Evolutionary conservation across 805 yeast genomes (phyloP).

Genomic region (Sugiyamaella floridensis): DNA sequence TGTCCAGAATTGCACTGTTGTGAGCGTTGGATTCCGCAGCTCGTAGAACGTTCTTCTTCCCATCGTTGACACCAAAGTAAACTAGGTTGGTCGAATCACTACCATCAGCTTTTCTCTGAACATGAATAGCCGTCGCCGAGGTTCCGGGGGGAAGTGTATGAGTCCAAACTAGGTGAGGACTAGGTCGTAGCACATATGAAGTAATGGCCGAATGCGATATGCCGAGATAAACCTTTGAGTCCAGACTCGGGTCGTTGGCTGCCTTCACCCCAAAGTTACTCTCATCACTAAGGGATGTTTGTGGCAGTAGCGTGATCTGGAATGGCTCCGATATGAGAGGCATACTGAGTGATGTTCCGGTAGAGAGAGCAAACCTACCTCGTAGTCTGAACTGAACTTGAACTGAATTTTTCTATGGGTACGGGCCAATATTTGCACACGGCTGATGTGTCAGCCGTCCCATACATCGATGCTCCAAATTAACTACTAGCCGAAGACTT

Average conservation of each 20-base stretch:
- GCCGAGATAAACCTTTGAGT: slow-evolving; percentile 20
- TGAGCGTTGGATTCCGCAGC: slow-evolving; percentile 2
- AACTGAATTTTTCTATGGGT: not conserved
- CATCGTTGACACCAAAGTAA: slow-evolving; percentile 23
- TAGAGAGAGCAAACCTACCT: too few species aligned
- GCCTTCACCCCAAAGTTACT: slow-evolving; percentile 4
- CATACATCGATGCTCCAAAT: too few species aligned
- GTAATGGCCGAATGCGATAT: slow-evolving; percentile 28
- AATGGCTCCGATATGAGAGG: slow-evolving; percentile 22
- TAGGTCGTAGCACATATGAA: slow-evolving; percentile 25
- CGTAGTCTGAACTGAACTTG: not conserved
- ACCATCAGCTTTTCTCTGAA: slow-evolving; percentile 8
- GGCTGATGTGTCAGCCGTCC: not conserved
- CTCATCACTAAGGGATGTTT: slow-evolving; percentile 6
- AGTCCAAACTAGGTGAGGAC: slow-evolving; percentile 29
- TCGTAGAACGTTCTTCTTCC: slow-evolving; percentile 22
- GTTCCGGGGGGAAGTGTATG: slow-evolving; percentile 30
- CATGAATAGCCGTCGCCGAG: slow-evolving; percentile 19
- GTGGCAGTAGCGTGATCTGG: slow-evolving; percentile 19
- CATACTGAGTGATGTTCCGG: slow-evolving; percentile 8
- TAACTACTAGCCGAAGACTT: too few species aligned
- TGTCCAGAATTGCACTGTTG: not conserved
- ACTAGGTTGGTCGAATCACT: slow-evolving; percentile 11
- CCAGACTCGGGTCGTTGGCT: not conserved
- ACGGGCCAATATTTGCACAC: not conserved